Evolutionary conservation across 164 flowering plant genomes (phyloP).

Genomic region (Vitis rupestris): DNA sequence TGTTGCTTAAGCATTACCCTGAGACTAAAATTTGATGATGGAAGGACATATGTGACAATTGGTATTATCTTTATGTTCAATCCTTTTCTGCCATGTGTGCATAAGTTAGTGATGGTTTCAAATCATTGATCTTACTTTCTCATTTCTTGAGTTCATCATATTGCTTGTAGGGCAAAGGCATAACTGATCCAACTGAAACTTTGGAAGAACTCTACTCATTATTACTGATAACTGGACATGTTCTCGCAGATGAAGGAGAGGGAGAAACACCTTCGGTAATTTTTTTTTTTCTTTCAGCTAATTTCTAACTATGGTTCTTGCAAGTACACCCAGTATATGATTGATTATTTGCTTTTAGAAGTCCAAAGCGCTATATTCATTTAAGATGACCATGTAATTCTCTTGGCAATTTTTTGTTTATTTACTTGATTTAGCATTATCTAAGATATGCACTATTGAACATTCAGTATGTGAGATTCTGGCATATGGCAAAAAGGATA

Average conservation of each 20-base stretch:
- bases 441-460: too few relatives aligned
- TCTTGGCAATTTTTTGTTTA: too few relatives aligned
- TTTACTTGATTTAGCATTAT: too few relatives aligned
- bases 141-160: not conserved
- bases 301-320: not conserved
- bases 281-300: not conserved
- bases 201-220: conserved; percentile 91
- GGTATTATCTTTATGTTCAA: not conserved
- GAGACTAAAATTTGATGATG: too few relatives aligned
- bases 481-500: too few relatives aligned
- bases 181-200: conserved; percentile 62
- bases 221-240: conserved; percentile 84
- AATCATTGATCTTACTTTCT: not conserved
- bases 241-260: conserved; percentile 88
- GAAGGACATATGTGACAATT: too few relatives aligned
- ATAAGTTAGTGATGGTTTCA: not conserved
- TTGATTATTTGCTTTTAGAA: not conserved
- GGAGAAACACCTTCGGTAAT: conserved; percentile 93
- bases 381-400: too few relatives aligned
- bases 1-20: too few relatives aligned
- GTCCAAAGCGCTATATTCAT: too few relatives aligned
- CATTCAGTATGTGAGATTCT: too few relatives aligned
- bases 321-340: not conserved
- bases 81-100: not conserved
- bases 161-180: conserved; percentile 63